Conservation (phyloP, 805 yeast species). For the Blastobotrys peoriensis region DNA sequence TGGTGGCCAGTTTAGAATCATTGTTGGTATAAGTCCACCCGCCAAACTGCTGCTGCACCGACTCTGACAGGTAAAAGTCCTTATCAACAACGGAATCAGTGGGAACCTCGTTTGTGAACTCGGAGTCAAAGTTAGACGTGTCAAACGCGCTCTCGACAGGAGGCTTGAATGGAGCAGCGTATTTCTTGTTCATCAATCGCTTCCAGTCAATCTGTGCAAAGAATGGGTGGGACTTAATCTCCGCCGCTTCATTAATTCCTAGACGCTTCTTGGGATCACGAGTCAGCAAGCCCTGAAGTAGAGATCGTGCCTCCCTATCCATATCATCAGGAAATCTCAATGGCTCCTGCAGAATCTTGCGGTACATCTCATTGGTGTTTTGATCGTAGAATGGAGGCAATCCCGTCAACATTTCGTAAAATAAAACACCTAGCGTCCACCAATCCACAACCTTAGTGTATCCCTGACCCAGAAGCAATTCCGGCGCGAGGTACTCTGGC, state of each 20-base stretch:
- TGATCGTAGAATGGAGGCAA: slow-evolving; percentile 97
- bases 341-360: slow-evolving; percentile 85
- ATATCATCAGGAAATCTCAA: slow-evolving; percentile 82
- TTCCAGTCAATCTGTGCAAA: slow-evolving; percentile 89
- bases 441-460: slow-evolving; percentile 95
- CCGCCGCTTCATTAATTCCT: slow-evolving; percentile 74
- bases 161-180: slow-evolving; percentile 94
- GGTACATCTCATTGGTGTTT: slow-evolving; percentile 87
- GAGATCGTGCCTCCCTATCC: slow-evolving; percentile 78
- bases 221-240: slow-evolving; percentile 77
- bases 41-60: slow-evolving; percentile 96
- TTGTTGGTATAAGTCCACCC: slow-evolving; percentile 82
- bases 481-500: slow-evolving; percentile 96
- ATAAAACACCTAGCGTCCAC: slow-evolving; percentile 95
- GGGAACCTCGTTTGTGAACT: slow-evolving; percentile 86
- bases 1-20: slow-evolving; percentile 27
- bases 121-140: slow-evolving; percentile 85
- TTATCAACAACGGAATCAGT: slow-evolving; percentile 94
- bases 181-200: slow-evolving; percentile 73
- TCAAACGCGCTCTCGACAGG: slow-evolving; percentile 79
- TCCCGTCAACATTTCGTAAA: slow-evolving; percentile 95
- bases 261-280: slow-evolving; percentile 81
- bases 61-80: slow-evolving; percentile 65
- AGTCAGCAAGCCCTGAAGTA: slow-evolving; percentile 65
- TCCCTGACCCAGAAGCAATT: slow-evolving; percentile 82